Conservation (phyloP, 2,329 filamentous ascomycete species). For the Harringtonia aguacate region DNA sequence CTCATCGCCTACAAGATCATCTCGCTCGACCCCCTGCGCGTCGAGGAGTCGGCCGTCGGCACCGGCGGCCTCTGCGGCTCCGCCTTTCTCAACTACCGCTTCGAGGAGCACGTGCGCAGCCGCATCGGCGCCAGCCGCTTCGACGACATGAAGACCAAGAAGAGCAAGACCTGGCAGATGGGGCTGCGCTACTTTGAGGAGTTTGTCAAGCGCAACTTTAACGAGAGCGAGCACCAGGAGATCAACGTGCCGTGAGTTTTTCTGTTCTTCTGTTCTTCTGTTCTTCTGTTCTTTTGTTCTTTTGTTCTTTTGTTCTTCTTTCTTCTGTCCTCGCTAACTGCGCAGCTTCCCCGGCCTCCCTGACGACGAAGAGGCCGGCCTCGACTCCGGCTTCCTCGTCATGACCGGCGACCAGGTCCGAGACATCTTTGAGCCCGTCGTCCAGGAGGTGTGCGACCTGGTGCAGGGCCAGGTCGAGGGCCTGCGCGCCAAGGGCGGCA, state of each 20-base stretch:
- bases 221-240: constrained; percentile 66
- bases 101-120: constrained; percentile 63
- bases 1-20: constrained; percentile 75
- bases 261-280: not conserved
- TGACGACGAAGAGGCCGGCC: constrained; percentile 62
- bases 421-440: constrained; percentile 64
- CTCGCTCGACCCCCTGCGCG: constrained; percentile 57
- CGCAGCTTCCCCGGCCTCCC: constrained; percentile 59
- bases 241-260: constrained; percentile 58
- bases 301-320: not conserved
- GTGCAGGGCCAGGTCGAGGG: constrained; percentile 57
- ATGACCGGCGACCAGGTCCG: constrained; percentile 61
- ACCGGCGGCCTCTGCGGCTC: constrained; percentile 70
- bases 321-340: not conserved
- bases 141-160: constrained; percentile 66
- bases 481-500: constrained; percentile 49
- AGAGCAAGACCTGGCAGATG: constrained; percentile 71
- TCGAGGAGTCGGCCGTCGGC: constrained; percentile 71
- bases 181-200: constrained; percentile 73
- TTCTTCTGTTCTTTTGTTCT: not conserved
- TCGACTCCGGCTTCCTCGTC: constrained; percentile 67
- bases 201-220: constrained; percentile 76
- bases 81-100: constrained; percentile 70
- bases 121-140: constrained; percentile 58
- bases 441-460: constrained; percentile 58